Evolutionary conservation across 2,329 filamentous ascomycete species (phyloP), one percentile per base, ranked within the genome.

Genomic region (Penicillium crustosum): DNA sequence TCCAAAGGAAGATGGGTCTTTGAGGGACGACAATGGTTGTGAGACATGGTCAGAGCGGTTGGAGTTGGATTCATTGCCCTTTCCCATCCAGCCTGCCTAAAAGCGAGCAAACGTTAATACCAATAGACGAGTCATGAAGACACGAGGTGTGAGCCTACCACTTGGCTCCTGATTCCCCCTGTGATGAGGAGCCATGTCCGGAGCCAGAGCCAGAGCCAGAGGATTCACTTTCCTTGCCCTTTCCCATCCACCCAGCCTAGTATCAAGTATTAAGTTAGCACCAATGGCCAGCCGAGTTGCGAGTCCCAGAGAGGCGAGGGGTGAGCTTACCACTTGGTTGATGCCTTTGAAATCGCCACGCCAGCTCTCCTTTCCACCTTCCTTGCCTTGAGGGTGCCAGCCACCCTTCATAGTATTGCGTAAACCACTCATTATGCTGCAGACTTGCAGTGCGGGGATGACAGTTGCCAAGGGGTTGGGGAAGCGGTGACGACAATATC

Each of bases 1-100:
- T 2, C 85, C 91, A 71, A 96, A 96, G 17, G 86, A 83, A 1
- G 84, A 74, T 1, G 91, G 92, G 70, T 96, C 91, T 70, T 86
- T 87, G 31, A 96, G 81, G 4, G 85, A 81, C 9, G 86, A 81
- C 43, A 95, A 77, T 1, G 92, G 91, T 17, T 81, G 80, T 7
- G 84, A 82, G 52, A 82, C 76, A 62, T 86, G 85, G 25, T 82
- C 78, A 35, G 72, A 63, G 42, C 72, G 68, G 33, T 83, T 76
- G 38, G 75, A 68, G 41, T 75, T 71, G 17, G 73, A 63, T 56
- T 79, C 74, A 60, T 82, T 79, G 55, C 82, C 77, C 71, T 83
- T 81, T 48, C 85, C 83, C 70, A 86, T 78, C 81, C 81, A 83
- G 64, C 82, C 82, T 61, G 82, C 81, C 83, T 86, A n/a, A 19